Conservation (phyloP, 2,329 filamentous ascomycete genomes). For the Aspergillus flavus region DNA sequence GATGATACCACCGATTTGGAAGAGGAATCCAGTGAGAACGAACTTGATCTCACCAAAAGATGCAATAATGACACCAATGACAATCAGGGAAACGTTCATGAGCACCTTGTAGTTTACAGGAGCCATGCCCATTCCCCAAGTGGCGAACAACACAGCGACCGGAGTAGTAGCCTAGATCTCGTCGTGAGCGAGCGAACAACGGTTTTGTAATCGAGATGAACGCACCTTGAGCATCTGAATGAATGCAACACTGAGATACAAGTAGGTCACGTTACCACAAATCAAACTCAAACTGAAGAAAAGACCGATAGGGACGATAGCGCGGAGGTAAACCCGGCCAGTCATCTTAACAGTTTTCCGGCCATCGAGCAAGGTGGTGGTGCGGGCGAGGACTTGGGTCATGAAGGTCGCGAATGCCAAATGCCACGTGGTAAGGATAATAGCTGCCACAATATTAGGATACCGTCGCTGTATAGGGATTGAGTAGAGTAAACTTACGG, state of each 20-base stretch:
- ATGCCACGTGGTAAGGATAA: slow-evolving; percentile 92
- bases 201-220: slow-evolving; percentile 30
- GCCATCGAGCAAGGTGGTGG: slow-evolving; percentile 86
- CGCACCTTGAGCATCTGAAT: slow-evolving; percentile 97
- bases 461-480: slow-evolving; percentile 1
- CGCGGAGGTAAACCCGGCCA: slow-evolving; percentile 85
- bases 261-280: slow-evolving; percentile 91
- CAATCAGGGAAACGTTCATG: slow-evolving; percentile 91
- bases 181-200: slow-evolving; percentile 14
- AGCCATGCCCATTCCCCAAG: slow-evolving; percentile 83
- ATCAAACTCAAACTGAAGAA: slow-evolving; percentile 97
- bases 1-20: slow-evolving; percentile 73
- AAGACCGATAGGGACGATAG: slow-evolving; percentile 90
- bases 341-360: slow-evolving; percentile 98
- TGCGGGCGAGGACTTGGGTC: slow-evolving; percentile 90
- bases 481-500: slow-evolving; percentile 38
- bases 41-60: slow-evolving; percentile 97
- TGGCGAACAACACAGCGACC: slow-evolving; percentile 85
- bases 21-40: slow-evolving; percentile 63
- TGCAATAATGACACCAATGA: slow-evolving; percentile 90
- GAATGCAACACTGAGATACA: slow-evolving; percentile 92
- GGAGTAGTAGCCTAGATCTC: slow-evolving; percentile 78
- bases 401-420: slow-evolving; percentile 88
- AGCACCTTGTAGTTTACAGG: slow-evolving; percentile 84
- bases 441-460: slow-evolving; percentile 33